Evolutionary conservation across 108 stramenopile genomes (phyloP).

Genomic region (Cyclotella sp.): DNA sequence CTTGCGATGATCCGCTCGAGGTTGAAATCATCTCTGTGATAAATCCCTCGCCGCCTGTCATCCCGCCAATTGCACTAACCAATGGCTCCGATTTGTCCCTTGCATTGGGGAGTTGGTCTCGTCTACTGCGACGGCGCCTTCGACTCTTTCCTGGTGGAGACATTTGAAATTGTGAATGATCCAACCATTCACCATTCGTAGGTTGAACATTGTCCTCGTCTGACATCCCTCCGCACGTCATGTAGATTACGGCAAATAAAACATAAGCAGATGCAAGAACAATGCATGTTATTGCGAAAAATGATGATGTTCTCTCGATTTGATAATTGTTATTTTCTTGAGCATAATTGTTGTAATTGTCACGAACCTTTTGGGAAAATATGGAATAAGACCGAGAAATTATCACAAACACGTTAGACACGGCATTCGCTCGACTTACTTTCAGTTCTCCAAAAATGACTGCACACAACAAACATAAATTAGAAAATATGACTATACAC

Average conservation of each 20-base stretch:
- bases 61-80: conserved; percentile 38
- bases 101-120: conserved; percentile 27
- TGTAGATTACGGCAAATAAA: conserved; percentile 68
- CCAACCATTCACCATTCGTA: conserved; percentile 16
- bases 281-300: conserved; percentile 80
- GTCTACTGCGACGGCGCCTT: conserved; percentile 32
- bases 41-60: conserved; percentile 45
- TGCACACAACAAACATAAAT: conserved; percentile 77
- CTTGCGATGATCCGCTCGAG: conserved; percentile 50
- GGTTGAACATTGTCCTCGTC: conserved; percentile 18
- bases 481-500: conserved; percentile 81
- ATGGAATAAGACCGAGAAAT: neutral
- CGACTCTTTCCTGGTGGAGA: conserved; percentile 24
- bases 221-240: conserved; percentile 49
- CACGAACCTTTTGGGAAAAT: conserved; percentile 27
- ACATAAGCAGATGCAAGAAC: conserved; percentile 78
- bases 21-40: conserved; percentile 47
- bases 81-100: conserved; percentile 47
- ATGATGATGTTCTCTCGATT: conserved; percentile 81
- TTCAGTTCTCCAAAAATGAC: conserved; percentile 87
- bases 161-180: conserved; percentile 47
- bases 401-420: neutral
- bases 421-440: conserved; percentile 43
- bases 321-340: conserved; percentile 59
- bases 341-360: conserved; percentile 56